Conservation (phyloP, 1,284 basidiomycete species). For the Moniliophthora roreri region DNA sequence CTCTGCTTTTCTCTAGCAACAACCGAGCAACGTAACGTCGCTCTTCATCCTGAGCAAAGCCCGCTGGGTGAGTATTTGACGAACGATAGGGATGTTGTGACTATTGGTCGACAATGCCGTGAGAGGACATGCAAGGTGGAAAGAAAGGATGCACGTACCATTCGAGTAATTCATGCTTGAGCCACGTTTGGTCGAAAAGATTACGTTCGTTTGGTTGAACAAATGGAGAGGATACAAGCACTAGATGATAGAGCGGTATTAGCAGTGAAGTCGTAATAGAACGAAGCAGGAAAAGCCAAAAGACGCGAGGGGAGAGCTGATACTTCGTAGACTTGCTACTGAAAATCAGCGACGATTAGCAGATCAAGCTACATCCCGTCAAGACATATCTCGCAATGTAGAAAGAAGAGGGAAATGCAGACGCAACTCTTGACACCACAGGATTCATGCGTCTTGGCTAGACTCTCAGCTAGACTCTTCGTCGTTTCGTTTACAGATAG, state of each 20-base stretch:
- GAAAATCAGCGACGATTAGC: no score
- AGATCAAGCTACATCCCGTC: no score
- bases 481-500: constrained; percentile 80
- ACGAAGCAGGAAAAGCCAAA: no score
- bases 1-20: constrained; percentile 73
- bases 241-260: neutral
- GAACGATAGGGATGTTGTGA: neutral
- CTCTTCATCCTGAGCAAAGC: constrained; percentile 75
- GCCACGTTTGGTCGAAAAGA: constrained; percentile 89
- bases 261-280: no score
- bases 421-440: constrained; percentile 63
- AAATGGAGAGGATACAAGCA: constrained; percentile 24
- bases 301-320: no score
- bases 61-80: constrained; percentile 72
- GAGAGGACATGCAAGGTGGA: constrained; percentile 1
- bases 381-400: constrained; percentile 13
- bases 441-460: constrained; percentile 78
- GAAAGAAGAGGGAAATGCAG: constrained; percentile 15
- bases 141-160: constrained; percentile 41
- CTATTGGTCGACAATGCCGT: neutral
- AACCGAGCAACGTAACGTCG: constrained; percentile 71
- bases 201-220: constrained; percentile 92
- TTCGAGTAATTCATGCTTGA: constrained; percentile 86
- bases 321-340: no score
- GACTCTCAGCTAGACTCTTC: constrained; percentile 68